Percentiles rank a stretch among this genome's conserved stretches.
Conservation (phyloP, 768 basidiomycete species). For the Hortiboletus flavorubellus region DNA sequence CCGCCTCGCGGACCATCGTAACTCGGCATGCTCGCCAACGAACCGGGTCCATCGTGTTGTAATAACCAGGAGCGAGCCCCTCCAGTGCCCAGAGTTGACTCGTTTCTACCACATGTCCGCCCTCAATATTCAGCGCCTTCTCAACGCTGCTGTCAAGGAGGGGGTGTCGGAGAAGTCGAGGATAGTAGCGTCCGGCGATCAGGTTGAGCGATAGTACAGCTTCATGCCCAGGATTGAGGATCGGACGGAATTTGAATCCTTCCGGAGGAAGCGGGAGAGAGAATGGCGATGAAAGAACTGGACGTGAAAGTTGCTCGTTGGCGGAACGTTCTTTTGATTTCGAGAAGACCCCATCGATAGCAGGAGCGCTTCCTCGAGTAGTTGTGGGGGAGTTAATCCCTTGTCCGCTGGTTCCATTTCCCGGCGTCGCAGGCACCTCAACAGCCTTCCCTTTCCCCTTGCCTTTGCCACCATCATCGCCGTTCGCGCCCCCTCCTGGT, state of each 20-base stretch:
- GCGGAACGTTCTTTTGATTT: conserved; percentile 18
- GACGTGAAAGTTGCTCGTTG: conserved; percentile 36
- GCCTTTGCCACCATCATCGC: conserved; percentile 19
- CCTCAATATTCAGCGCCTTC: conserved; percentile 36
- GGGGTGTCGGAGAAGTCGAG: conserved; percentile 64
- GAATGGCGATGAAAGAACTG: conserved; percentile 31
- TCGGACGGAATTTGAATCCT: conserved; percentile 67
- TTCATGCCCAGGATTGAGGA: conserved; percentile 60
- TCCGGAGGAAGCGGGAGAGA: conserved; percentile 61
- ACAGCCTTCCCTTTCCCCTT: conserved; percentile 30
- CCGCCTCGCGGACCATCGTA: conserved; percentile 63
- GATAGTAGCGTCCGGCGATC: conserved; percentile 81
- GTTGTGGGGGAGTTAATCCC: not conserved
- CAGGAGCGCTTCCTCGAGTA: conserved; percentile 17
- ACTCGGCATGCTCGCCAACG: conserved; percentile 49
- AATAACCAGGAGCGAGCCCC: conserved; percentile 62
- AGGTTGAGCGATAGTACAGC: conserved; percentile 65
- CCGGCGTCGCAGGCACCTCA: conserved; percentile 15
- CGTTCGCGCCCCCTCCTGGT: conserved; percentile 27
- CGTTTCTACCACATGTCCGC: conserved; percentile 37
- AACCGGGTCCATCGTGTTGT: conserved; percentile 69
- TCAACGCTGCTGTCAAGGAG: conserved; percentile 43
- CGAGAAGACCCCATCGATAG: conserved; percentile 12
- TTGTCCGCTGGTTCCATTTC: conserved; percentile 5
- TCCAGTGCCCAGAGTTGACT: conserved; percentile 70